Conservation (phyloP, 306 rosid species). For the Cicer judaicum region DNA sequence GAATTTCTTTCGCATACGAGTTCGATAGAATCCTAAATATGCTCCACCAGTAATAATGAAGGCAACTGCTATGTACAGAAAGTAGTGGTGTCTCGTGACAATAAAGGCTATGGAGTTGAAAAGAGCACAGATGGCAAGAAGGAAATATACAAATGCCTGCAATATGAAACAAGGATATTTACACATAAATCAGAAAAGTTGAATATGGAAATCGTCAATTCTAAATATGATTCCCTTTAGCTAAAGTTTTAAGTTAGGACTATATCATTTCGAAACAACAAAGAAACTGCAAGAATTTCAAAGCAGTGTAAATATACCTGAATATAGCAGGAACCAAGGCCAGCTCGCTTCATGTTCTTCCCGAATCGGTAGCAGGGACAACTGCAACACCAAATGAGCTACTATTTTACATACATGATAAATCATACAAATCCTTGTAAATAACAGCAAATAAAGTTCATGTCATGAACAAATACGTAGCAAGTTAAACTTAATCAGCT, state of each 20-base stretch:
- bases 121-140: conserved; percentile 60
- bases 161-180: conserved; percentile 31
- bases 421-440: conserved; percentile 15
- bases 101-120: conserved; percentile 67
- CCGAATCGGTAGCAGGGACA: conserved; percentile 97
- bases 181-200: conserved; percentile 1
- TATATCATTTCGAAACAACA: conserved; percentile 13
- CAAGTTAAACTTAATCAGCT: conserved; percentile 1
- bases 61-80: conserved; percentile 73
- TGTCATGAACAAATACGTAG: not conserved
- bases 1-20: conserved; percentile 83
- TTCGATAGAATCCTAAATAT: conserved; percentile 86
- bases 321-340: conserved; percentile 73
- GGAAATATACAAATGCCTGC: conserved; percentile 73
- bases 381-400: conserved; percentile 61
- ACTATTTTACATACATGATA: conserved; percentile 40
- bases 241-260: not conserved
- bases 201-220: conserved; percentile 10
- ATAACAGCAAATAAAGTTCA: conserved; percentile 22
- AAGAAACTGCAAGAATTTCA: conserved; percentile 4
- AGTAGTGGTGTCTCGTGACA: conserved; percentile 66
- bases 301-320: conserved; percentile 60
- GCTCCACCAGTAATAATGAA: conserved; percentile 62
- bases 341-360: conserved; percentile 94
- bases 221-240: conserved; percentile 7